These are phyloP conservation scores for Gamarada debralockiae DNA, from an alignment of 495 filamentous ascomycete genomes.

Conservation along the genomic window DNA sequence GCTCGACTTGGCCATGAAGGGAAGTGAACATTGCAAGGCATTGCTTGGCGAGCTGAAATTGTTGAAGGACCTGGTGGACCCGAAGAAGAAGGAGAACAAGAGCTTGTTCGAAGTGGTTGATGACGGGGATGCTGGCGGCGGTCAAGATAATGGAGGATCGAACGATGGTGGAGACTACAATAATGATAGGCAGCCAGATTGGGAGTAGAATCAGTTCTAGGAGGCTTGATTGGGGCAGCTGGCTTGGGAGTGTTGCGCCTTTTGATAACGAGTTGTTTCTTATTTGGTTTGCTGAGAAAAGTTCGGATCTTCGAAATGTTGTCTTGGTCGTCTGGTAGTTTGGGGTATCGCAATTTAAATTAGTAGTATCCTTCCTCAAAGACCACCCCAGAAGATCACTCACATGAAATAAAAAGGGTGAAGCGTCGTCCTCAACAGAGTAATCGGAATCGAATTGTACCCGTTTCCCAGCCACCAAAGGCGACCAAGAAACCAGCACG, in stretches of 20 bases:
- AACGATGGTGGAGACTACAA: too few relatives aligned
- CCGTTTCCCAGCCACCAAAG: constrained; percentile 34
- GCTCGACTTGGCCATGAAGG: not conserved
- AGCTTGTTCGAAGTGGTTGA: not conserved
- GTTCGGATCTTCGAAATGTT: too few relatives aligned
- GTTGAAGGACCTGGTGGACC: constrained; percentile 9
- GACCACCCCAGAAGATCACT: constrained; percentile 31
- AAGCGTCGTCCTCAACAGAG: constrained; percentile 84
- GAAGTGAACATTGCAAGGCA: constrained; percentile 9
- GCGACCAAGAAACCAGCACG: constrained; percentile 55
- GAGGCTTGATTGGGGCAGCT: too few relatives aligned
- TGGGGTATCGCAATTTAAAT: constrained; percentile 15
- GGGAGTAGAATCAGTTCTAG: too few relatives aligned
- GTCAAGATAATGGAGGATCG: too few relatives aligned
- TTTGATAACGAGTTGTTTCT: too few relatives aligned
- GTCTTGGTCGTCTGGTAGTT: too few relatives aligned
- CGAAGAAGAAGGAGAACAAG: constrained; percentile 5
- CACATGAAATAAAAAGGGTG: constrained; percentile 54
- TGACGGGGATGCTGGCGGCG: not conserved
- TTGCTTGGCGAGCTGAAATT: constrained; percentile 10
- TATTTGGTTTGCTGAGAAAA: too few relatives aligned
- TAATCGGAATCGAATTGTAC: constrained; percentile 99
- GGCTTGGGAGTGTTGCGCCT: too few relatives aligned
- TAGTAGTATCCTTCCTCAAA: constrained; percentile 26
- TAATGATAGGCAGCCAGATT: too few relatives aligned